Conservation (phyloP, 2,329 filamentous ascomycete genomes). For the Cladosporium sp. region DNA sequence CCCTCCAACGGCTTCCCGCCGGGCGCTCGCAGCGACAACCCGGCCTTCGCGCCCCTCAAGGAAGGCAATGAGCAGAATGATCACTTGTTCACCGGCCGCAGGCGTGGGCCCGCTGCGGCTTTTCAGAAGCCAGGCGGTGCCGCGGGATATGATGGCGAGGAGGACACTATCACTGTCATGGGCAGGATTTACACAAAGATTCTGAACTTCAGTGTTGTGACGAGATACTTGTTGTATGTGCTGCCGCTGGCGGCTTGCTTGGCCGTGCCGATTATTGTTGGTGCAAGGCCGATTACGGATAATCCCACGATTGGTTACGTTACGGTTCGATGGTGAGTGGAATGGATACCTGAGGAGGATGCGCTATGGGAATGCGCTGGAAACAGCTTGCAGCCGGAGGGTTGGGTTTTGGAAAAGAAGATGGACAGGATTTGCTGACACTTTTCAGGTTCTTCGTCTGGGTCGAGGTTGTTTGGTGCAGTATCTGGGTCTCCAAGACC, state of each 20-base stretch:
- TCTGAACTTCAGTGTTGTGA: slow-evolving; percentile 59
- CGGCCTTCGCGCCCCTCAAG: slow-evolving; percentile 29
- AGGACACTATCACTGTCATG: slow-evolving; percentile 55
- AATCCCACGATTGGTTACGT: slow-evolving; percentile 52
- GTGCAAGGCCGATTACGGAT: slow-evolving; percentile 45
- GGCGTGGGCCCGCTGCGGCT: slow-evolving; percentile 32
- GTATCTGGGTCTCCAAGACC: slow-evolving; percentile 60
- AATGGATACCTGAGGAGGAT: not conserved
- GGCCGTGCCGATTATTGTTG: slow-evolving; percentile 60
- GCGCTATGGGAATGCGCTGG: not conserved
- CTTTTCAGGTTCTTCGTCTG: slow-evolving; percentile 52
- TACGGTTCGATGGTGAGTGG: slow-evolving; percentile 44
- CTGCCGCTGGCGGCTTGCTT: slow-evolving; percentile 54
- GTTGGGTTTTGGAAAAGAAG: not conserved
- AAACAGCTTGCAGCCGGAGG: not conserved
- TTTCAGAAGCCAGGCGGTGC: slow-evolving; percentile 17
- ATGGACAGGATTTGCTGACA: not conserved
- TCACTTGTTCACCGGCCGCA: slow-evolving; percentile 34
- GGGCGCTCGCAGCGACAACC: slow-evolving; percentile 35
- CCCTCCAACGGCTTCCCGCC: slow-evolving; percentile 35
- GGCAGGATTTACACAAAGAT: slow-evolving; percentile 59
- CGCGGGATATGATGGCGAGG: slow-evolving; percentile 42
- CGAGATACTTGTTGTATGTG: slow-evolving; percentile 61
- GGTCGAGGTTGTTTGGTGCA: slow-evolving; percentile 62
- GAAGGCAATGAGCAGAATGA: slow-evolving; percentile 29